Evolutionary conservation across 257 asterid genomes (phyloP).

Genomic region (Linaria vulgaris): DNA sequence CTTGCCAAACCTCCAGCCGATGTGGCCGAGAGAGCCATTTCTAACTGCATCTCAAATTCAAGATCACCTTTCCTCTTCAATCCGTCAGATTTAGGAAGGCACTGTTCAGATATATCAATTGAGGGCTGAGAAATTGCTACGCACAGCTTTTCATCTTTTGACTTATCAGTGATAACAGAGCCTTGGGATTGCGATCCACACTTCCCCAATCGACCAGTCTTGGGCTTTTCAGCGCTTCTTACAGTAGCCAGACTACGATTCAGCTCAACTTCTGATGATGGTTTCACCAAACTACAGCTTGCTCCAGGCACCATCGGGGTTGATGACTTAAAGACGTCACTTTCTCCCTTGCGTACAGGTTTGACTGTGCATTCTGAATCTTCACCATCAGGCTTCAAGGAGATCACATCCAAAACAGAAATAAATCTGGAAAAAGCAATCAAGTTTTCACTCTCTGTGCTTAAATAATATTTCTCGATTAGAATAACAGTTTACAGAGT

Average conservation of each 20-base stretch:
- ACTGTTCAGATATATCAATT: conserved; percentile 39
- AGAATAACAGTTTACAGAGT: conserved; percentile 4
- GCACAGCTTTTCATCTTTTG: conserved; percentile 36
- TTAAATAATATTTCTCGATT: conserved; percentile 12
- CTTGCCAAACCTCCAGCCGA: conserved; percentile 45
- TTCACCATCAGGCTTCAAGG: conserved; percentile 79
- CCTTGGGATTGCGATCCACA: conserved; percentile 24
- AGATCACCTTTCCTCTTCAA: conserved; percentile 82
- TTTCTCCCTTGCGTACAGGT: conserved; percentile 39
- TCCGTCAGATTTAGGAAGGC: conserved; percentile 36
- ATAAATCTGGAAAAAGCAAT: conserved; percentile 62
- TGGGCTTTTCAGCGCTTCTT: conserved; percentile 29
- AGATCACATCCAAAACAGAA: conserved; percentile 70
- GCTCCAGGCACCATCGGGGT: conserved; percentile 88
- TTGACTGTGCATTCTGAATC: conserved; percentile 43
- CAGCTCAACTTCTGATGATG: conserved; percentile 36
- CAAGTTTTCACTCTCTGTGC: neutral
- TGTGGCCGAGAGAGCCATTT: conserved; percentile 87
- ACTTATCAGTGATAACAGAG: conserved; percentile 27
- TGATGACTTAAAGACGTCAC: conserved; percentile 66
- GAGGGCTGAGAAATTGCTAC: conserved; percentile 36
- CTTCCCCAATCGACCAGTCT: conserved; percentile 34
- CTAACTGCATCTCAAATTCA: conserved; percentile 88
- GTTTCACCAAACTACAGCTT: conserved; percentile 35
- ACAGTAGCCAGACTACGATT: conserved; percentile 28